These are phyloP conservation scores for Pythium diclinum DNA, from an alignment of 352 stramenopile species.

Conservation along the genomic window DNA sequence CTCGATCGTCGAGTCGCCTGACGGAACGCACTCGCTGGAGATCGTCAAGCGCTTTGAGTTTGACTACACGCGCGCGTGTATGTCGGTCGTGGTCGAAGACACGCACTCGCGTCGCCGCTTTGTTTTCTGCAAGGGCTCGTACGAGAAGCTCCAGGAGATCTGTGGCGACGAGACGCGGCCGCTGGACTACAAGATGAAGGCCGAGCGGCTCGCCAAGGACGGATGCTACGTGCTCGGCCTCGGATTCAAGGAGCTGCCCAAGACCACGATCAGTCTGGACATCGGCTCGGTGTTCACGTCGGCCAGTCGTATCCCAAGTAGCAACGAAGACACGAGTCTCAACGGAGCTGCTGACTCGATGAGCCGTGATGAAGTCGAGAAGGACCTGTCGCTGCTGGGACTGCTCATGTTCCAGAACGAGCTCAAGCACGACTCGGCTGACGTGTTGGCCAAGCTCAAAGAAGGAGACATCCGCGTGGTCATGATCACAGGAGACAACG, in stretches of 20 bases:
- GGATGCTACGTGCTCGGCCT: conserved; percentile 89
- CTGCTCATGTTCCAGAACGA: conserved; percentile 90
- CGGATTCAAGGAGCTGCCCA: conserved; percentile 55
- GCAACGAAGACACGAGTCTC: background rate
- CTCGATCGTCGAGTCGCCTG: conserved; percentile 37
- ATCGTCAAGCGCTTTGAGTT: conserved; percentile 91
- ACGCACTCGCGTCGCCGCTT: conserved; percentile 44
- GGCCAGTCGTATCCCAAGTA: background rate
- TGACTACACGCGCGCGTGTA: conserved; percentile 89
- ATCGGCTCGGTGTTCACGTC: conserved; percentile 7
- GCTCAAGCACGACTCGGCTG: conserved; percentile 78
- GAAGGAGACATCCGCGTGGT: conserved; percentile 67
- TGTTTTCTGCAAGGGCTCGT: conserved; percentile 89
- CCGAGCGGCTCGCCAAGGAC: conserved; percentile 61
- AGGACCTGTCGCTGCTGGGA: conserved; percentile 64
- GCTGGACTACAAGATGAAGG: conserved; percentile 54
- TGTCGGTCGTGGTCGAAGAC: conserved; percentile 86
- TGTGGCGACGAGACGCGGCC: conserved; percentile 56
- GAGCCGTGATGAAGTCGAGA: conserved; percentile 72
- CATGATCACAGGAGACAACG: conserved; percentile 89
- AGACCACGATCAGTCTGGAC: conserved; percentile 16
- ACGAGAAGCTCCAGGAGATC: conserved; percentile 78
- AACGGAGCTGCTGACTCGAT: conserved; percentile 2
- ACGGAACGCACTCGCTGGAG: conserved; percentile 50
- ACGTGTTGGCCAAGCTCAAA: conserved; percentile 74